Evolutionary conservation across 176 grass and related monocot genomes (phyloP).

Genomic region (Triticum urartu): DNA sequence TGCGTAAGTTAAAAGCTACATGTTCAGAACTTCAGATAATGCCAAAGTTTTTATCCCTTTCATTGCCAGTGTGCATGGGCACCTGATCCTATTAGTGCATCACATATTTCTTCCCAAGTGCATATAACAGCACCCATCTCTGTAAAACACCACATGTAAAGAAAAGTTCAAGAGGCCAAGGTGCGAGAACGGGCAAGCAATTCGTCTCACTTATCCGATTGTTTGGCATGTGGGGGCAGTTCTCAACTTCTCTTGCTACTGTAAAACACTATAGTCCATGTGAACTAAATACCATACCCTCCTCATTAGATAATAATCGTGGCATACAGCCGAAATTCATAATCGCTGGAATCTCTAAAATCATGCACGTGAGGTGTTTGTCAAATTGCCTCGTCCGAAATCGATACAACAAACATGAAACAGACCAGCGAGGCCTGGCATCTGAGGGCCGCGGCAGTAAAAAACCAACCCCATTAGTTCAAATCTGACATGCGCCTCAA

Average conservation of each 20-base stretch:
- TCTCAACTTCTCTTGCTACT: neutral
- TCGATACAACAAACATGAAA: neutral
- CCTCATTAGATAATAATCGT: neutral
- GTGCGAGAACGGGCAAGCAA: neutral
- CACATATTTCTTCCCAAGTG: neutral
- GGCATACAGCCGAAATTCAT: neutral
- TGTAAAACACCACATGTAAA: neutral
- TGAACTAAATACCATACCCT: neutral
- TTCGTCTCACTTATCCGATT: neutral
- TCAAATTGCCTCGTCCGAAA: neutral
- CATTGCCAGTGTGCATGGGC: neutral
- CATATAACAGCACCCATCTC: neutral
- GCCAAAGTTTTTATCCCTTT: neutral
- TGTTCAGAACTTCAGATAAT: neutral
- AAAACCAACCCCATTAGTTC: neutral
- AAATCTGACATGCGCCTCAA: neutral
- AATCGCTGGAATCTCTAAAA: neutral
- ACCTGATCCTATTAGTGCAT: neutral
- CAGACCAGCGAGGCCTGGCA: neutral
- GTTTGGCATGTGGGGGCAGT: neutral
- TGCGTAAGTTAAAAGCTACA: neutral
- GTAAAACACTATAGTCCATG: neutral
- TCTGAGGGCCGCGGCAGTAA: neutral
- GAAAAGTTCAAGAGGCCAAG: neutral
- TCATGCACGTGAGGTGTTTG: slow-evolving; percentile 16